phyloP scores from a whole-genome alignment of 1,284 basidiomycete genomes.

The Inonotus obliquus region DNA sequence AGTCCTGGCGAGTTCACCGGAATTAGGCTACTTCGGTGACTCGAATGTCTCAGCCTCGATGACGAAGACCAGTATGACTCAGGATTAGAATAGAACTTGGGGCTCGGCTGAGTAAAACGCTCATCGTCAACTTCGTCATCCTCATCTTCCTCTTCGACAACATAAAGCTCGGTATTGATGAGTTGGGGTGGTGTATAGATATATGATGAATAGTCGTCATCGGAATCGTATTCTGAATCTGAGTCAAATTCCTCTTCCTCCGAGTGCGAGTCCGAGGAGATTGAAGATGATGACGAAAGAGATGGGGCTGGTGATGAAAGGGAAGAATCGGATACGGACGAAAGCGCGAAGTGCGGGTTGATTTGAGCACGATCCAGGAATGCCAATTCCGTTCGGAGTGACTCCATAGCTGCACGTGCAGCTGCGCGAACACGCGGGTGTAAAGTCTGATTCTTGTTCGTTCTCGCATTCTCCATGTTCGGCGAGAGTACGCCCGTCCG shows the following conservation, averaged over 20 bases:
- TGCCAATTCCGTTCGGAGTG: constrained; percentile 1
- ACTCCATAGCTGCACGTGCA: constrained; percentile 1
- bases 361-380: constrained; percentile 6
- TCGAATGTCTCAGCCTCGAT: no score
- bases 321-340: neutral
- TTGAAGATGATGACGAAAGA: no score
- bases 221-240: neutral
- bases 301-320: neutral
- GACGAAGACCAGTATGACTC: no score
- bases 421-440: neutral
- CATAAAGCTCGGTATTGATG: neutral
- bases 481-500: neutral
- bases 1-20: neutral
- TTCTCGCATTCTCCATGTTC: neutral
- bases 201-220: neutral
- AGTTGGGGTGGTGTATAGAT: neutral
- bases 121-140: neutral
- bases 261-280: no score
- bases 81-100: no score
- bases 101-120: neutral
- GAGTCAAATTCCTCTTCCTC: constrained; percentile 1
- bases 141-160: constrained; percentile 11
- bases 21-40: no score
- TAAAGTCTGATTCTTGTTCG: neutral
- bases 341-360: neutral